Conservation (phyloP, 2,329 filamentous ascomycete genomes). For the Endothia cerciana region DNA sequence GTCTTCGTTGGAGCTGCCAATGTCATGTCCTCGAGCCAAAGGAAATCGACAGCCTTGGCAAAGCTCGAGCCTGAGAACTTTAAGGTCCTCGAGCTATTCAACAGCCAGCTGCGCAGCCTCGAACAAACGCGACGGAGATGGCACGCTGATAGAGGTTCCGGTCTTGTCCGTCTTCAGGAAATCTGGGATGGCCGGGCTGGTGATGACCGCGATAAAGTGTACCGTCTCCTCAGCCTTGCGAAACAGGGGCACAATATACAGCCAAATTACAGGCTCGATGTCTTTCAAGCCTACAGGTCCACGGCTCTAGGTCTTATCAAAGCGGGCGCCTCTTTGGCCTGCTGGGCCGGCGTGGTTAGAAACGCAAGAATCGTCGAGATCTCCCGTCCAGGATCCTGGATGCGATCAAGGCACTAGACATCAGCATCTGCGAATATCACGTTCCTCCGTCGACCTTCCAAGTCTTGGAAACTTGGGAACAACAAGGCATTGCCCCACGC, state of each 20-base stretch:
- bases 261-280: constrained; percentile 6
- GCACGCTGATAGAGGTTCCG: not conserved
- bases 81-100: constrained; percentile 6
- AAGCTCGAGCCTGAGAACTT: constrained; percentile 15
- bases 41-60: not conserved
- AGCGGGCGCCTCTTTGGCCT: not conserved
- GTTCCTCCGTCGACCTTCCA: not conserved
- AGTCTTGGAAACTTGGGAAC: not conserved
- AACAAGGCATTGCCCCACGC: not conserved
- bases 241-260: not conserved
- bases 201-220: constrained; percentile 25
- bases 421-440: not conserved
- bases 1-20: not conserved
- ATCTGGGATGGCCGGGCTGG: constrained; percentile 17
- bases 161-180: constrained; percentile 11
- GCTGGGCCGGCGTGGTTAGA: constrained; percentile 21
- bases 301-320: not conserved
- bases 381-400: constrained; percentile 24
- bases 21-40: not conserved
- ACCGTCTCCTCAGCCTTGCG: constrained; percentile 18
- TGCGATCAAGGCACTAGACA: constrained; percentile 16
- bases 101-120: constrained; percentile 2
- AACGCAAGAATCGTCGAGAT: constrained; percentile 11
- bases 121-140: constrained; percentile 9
- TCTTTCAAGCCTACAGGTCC: not conserved